Percentiles rank a stretch among this genome's conserved stretches.
These are phyloP conservation scores for Aspergillus pseudoviridinutans DNA, from an alignment of 2,329 filamentous ascomycete species.

Conservation along the genomic window DNA sequence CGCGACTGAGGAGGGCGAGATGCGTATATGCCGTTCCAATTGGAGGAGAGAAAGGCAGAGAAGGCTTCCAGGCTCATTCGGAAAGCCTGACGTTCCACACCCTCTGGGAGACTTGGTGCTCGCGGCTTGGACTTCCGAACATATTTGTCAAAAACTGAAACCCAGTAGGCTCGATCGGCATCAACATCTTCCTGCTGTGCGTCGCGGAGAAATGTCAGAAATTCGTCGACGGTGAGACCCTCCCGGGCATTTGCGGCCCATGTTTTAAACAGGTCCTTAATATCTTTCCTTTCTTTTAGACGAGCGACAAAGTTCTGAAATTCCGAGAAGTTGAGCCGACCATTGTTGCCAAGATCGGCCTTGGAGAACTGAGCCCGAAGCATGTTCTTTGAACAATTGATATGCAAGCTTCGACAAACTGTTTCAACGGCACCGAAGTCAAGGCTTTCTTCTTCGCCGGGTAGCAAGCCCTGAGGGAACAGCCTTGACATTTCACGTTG, in stretches of 20 bases:
- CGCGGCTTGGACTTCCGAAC: conserved; percentile 56
- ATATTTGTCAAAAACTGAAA: conserved; percentile 66
- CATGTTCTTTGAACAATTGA: conserved; percentile 76
- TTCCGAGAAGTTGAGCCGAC: conserved; percentile 69
- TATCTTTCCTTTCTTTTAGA: conserved; percentile 79
- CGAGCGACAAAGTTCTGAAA: conserved; percentile 80
- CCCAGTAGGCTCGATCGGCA: conserved; percentile 63
- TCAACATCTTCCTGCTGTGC: conserved; percentile 74
- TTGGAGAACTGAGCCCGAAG: conserved; percentile 70
- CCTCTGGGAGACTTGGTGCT: conserved; percentile 43
- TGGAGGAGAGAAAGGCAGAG: conserved; percentile 70
- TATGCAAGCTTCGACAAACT: conserved; percentile 84
- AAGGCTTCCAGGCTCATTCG: conserved; percentile 77
- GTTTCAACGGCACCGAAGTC: conserved; percentile 75
- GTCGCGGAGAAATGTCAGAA: conserved; percentile 69
- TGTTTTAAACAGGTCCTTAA: conserved; percentile 67
- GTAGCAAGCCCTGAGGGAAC: conserved; percentile 41
- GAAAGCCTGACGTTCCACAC: conserved; percentile 43
- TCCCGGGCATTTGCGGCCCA: conserved; percentile 55
- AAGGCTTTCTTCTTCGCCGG: conserved; percentile 64
- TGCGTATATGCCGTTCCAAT: conserved; percentile 65
- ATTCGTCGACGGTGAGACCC: conserved; percentile 69
- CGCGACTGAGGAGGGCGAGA: conserved; percentile 58
- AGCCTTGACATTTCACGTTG: conserved; percentile 73
- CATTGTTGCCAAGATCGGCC: conserved; percentile 62